Conservation (phyloP, 371 early-diverging fungal genomes). For the Cokeromyces recurvatus region DNA sequence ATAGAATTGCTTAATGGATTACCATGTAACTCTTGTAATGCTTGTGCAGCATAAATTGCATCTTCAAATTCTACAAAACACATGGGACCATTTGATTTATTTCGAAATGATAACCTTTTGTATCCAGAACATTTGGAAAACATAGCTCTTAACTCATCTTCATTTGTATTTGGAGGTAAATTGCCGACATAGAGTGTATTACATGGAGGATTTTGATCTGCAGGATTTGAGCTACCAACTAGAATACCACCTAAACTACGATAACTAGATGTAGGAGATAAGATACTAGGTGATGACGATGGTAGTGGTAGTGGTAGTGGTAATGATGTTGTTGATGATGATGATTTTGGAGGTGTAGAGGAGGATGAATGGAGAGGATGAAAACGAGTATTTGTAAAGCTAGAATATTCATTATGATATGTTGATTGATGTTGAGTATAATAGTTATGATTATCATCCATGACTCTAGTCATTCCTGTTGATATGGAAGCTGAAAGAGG, state of each 20-base stretch:
- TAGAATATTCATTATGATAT: conserved; percentile 10
- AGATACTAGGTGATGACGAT: conserved; percentile 28
- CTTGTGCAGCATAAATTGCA: conserved; percentile 80
- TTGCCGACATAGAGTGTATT: conserved; percentile 92
- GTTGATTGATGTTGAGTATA: conserved; percentile 4
- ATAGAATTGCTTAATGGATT: conserved; percentile 70
- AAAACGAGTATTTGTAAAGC: conserved; percentile 7
- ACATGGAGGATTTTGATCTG: conserved; percentile 92
- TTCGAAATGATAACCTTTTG: conserved; percentile 77
- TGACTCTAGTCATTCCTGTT: conserved; percentile 17
- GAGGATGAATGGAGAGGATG: conserved; percentile 20
- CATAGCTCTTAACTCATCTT: conserved; percentile 74
- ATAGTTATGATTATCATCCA: too few species aligned
- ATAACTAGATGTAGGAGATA: conserved; percentile 17
- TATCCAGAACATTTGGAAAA: conserved; percentile 76
- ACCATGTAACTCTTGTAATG: conserved; percentile 79
- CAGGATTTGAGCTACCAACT: conserved; percentile 47
- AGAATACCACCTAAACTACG: conserved; percentile 19
- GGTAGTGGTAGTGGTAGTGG: conserved; percentile 13
- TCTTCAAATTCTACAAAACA: conserved; percentile 89
- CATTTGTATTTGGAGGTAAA: conserved; percentile 71
- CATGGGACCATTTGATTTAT: conserved; percentile 83
- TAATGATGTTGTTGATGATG: conserved; percentile 25
- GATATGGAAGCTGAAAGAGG: conserved; percentile 11
- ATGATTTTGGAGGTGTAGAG: conserved; percentile 24